Conservation (phyloP, 2,329 filamentous ascomycete genomes). For the Herpotrichia juniperi region DNA sequence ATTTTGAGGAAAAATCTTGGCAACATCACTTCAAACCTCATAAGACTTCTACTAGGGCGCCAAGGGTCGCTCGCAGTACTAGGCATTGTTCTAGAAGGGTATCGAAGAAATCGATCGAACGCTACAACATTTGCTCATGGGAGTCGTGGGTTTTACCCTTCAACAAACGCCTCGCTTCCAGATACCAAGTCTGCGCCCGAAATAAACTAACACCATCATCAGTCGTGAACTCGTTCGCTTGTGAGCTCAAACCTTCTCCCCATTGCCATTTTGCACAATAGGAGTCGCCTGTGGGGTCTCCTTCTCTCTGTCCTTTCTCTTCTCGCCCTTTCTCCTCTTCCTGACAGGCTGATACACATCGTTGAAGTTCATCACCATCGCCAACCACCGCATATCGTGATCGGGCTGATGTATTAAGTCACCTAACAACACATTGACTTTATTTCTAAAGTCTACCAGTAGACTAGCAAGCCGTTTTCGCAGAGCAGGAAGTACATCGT, state of each 20-base stretch:
- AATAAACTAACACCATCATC: not conserved
- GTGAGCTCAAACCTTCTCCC: not conserved
- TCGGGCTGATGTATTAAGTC: conserved; percentile 94
- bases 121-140: too few relatives aligned
- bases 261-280: not conserved
- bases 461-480: conserved; percentile 75
- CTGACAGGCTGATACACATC: conserved; percentile 86
- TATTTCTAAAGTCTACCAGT: conserved; percentile 75
- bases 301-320: conserved; percentile 37
- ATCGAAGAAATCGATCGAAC: not conserved
- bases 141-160: too few relatives aligned
- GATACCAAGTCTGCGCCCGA: not conserved
- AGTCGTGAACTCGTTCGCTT: not conserved
- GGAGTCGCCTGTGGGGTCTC: conserved; percentile 22
- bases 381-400: conserved; percentile 92
- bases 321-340: conserved; percentile 58
- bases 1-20: too few relatives aligned
- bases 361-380: conserved; percentile 99
- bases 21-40: too few relatives aligned
- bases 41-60: too few relatives aligned
- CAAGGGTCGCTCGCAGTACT: too few relatives aligned
- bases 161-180: conserved; percentile 1
- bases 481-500: conserved; percentile 75
- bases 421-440: conserved; percentile 81
- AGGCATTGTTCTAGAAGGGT: too few relatives aligned